Base-by-base conservation (phyloP, 495 filamentous ascomycete genomes). In the Articulospora tetracladia region DNA sequence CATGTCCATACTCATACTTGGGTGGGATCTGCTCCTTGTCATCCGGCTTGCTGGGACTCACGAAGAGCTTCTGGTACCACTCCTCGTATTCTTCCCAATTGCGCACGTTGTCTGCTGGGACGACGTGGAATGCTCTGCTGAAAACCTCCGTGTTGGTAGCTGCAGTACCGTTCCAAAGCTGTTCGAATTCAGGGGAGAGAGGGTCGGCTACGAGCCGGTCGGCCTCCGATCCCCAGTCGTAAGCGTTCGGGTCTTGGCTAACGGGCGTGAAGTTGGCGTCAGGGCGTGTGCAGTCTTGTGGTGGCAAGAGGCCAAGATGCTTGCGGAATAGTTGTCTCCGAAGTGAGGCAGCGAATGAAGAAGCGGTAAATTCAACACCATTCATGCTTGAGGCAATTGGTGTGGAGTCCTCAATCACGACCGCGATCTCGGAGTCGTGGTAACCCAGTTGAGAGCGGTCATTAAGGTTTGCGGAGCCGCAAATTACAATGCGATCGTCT, bases 381-480 rank as follows among this genome's bases (percentile, higher is more conserved):
- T 84, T 79, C 91, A 97, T 96, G 58, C 57, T 72, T 7, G 85
- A 87, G 13, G 83, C 78, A 3, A 97, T 70, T 0, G 84, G 79
- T 1, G 84, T 86, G 1, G 80, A 84, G 72, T 96, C 93, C 68
- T 92, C 86, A 63, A 95, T 85, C 28, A 88, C 71, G 50, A 88
- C 74, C 20, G 86, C 86, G 59, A 90, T 88, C 64, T 90, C 86
- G 12, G 83, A 87, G 73, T 96, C 91, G 73, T 94, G 91, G 57
- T 81, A 78, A 19, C 93, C 93, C 17, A 96, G 81, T 72, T 98
- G 93, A 22, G 89, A 93, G 62, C 93, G 89, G 73, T 98, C 93
- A 74, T 98, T 98, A 44, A 98, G 73, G 72, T 98, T 98, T 32
- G 93, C 93, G 0, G 89, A 93, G 51, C 93, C 93, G 73, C 89